A percentile compares a stretch with the other conserved stretches of the same genome.
These are phyloP conservation scores for Acer negundo DNA, from an alignment of 345 rosid genomes.

Conservation along the genomic window DNA sequence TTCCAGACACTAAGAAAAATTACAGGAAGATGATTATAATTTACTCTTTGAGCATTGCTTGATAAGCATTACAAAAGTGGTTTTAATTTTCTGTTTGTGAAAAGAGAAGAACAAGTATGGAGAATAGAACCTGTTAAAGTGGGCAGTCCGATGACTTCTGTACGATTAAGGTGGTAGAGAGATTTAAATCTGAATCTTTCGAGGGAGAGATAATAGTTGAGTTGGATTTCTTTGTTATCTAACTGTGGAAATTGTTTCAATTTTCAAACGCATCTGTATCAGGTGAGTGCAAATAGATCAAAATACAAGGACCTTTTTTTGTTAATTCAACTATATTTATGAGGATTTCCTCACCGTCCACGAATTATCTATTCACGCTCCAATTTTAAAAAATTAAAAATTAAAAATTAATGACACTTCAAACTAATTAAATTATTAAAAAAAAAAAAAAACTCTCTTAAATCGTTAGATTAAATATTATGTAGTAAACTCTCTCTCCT, in stretches of 20 bases:
- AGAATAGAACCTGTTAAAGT: neutral
- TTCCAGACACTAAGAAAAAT: neutral
- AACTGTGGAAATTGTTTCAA: neutral
- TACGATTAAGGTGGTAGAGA: neutral
- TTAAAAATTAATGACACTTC: too few relatives aligned
- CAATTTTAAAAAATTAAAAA: too few relatives aligned
- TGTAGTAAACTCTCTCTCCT: too few relatives aligned
- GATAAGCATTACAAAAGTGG: neutral
- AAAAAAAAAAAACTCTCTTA: too few relatives aligned
- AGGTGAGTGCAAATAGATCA: neutral
- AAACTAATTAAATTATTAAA: too few relatives aligned
- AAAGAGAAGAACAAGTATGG: neutral
- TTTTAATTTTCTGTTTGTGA: neutral
- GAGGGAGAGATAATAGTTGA: neutral
- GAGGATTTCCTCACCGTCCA: too few relatives aligned
- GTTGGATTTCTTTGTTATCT: neutral
- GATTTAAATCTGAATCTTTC: too few relatives aligned
- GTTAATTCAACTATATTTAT: neutral
- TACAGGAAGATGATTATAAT: neutral
- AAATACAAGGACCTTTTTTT: neutral
- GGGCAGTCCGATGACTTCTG: neutral
- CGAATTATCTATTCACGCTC: too few relatives aligned
- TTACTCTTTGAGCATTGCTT: neutral
- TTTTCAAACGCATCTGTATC: too few relatives aligned
- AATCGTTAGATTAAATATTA: too few relatives aligned